phyloP scores from a whole-genome alignment of 2,329 filamentous ascomycete species.

The Xylaria hypoxylon region DNA sequence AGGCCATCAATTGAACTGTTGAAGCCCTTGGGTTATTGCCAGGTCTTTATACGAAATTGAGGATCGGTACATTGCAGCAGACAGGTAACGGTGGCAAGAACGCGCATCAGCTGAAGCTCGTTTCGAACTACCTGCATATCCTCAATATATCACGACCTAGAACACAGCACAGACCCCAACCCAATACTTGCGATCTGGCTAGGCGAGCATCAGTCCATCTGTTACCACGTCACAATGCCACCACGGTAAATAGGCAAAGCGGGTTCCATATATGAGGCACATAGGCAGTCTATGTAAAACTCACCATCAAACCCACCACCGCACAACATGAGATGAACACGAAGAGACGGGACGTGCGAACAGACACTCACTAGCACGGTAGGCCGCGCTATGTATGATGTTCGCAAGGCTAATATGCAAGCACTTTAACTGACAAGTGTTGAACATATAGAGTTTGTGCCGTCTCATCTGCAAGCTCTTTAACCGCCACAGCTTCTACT shows the following conservation, averaged over 20 bases:
- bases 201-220: not conserved
- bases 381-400: not conserved
- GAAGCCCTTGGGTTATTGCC: not conserved
- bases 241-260: conserved; percentile 13
- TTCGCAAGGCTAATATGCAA: conserved; percentile 6
- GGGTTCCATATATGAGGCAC: not conserved
- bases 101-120: conserved; percentile 22
- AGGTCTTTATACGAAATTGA: conserved; percentile 7
- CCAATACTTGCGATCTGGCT: not conserved
- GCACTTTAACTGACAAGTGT: conserved; percentile 15
- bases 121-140: conserved; percentile 13
- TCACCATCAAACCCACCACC: not conserved
- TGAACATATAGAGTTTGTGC: not conserved
- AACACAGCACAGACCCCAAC: conserved; percentile 5
- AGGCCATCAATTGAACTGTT: not conserved
- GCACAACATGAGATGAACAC: not conserved
- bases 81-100: not conserved
- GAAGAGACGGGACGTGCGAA: not conserved
- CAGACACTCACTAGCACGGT: not conserved
- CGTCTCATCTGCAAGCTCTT: conserved; percentile 6
- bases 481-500: not conserved
- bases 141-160: not conserved
- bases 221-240: not conserved
- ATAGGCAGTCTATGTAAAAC: conserved; percentile 4
- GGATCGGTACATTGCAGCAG: conserved; percentile 8